These are phyloP conservation scores for Paramyrothecium roridum DNA, from an alignment of 2,329 filamentous ascomycete genomes.

Conservation along the genomic window DNA sequence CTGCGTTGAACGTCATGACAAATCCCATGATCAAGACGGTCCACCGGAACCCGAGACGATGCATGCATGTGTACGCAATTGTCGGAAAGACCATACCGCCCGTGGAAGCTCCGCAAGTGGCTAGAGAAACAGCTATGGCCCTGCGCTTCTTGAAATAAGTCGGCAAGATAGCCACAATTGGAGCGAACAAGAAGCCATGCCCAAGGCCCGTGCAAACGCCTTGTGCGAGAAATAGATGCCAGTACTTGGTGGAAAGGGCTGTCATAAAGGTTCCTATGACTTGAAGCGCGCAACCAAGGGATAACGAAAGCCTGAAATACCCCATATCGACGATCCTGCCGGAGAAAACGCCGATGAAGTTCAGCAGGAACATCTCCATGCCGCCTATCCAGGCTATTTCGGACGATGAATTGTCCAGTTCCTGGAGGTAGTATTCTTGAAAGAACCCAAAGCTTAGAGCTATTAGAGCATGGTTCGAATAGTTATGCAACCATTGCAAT, in stretches of 20 bases:
- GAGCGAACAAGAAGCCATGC: slow-evolving; percentile 50
- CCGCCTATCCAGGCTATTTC: slow-evolving; percentile 33
- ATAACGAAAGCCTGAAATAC: slow-evolving; percentile 9
- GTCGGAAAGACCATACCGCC: slow-evolving; percentile 50
- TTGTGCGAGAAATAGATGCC: slow-evolving; percentile 44
- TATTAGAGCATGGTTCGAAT: background rate
- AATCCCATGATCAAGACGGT: slow-evolving; percentile 7
- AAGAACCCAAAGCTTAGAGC: background rate
- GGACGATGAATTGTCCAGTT: slow-evolving; percentile 22
- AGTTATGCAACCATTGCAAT: background rate
- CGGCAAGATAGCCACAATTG: slow-evolving; percentile 52
- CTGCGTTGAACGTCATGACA: slow-evolving; percentile 2
- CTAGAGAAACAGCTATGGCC: slow-evolving; percentile 52
- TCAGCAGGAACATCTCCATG: slow-evolving; percentile 24
- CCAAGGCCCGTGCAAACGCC: slow-evolving; percentile 43
- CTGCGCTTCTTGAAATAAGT: slow-evolving; percentile 53
- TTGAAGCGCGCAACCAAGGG: slow-evolving; percentile 17
- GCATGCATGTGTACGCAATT: slow-evolving; percentile 4
- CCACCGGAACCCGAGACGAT: slow-evolving; percentile 4
- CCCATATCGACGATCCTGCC: slow-evolving; percentile 37
- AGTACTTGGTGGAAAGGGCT: slow-evolving; percentile 33
- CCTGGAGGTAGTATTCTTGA: slow-evolving; percentile 20
- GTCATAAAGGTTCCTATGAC: slow-evolving; percentile 38
- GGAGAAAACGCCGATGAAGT: slow-evolving; percentile 33
- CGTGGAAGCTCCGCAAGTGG: slow-evolving; percentile 50